Evolutionary conservation across 208 protist species (phyloP).

Genomic region (Leishmania tropica): DNA sequence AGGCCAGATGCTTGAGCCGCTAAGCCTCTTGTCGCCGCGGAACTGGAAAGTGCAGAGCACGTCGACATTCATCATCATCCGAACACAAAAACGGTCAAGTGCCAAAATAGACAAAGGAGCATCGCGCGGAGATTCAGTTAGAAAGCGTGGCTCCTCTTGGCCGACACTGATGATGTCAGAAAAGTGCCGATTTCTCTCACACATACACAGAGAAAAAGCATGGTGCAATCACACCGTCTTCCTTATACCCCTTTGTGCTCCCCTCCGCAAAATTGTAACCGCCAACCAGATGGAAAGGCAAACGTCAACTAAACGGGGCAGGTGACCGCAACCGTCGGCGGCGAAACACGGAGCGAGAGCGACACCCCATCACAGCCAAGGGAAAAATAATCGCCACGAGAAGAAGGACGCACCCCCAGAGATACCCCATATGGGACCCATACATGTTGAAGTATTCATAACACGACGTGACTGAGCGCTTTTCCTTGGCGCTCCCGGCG

Average conservation of each 20-base stretch:
- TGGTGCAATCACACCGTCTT: background rate
- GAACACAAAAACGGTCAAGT: background rate
- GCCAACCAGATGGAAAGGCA: background rate
- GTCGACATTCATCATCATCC: background rate
- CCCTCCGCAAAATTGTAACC: background rate
- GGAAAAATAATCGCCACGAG: conserved; percentile 17
- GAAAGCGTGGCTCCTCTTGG: background rate
- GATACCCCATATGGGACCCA: background rate
- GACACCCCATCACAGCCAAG: conserved; percentile 23
- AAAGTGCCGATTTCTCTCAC: background rate
- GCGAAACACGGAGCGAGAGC: conserved; percentile 29
- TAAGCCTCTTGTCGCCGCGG: background rate
- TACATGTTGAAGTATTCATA: background rate
- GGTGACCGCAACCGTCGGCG: conserved; percentile 6
- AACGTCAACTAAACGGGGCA: conserved; percentile 2
- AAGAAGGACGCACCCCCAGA: conserved; percentile 12
- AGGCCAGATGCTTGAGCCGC: background rate
- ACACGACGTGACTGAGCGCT: background rate
- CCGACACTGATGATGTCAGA: background rate
- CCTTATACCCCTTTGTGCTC: background rate
- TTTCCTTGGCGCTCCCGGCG: background rate
- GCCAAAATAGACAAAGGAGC: background rate
- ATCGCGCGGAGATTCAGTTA: background rate
- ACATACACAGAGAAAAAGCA: background rate
- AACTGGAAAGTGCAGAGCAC: background rate